These are phyloP conservation scores for Phytophthora hibernalis DNA, from an alignment of 352 stramenopile species.

Conservation along the genomic window DNA sequence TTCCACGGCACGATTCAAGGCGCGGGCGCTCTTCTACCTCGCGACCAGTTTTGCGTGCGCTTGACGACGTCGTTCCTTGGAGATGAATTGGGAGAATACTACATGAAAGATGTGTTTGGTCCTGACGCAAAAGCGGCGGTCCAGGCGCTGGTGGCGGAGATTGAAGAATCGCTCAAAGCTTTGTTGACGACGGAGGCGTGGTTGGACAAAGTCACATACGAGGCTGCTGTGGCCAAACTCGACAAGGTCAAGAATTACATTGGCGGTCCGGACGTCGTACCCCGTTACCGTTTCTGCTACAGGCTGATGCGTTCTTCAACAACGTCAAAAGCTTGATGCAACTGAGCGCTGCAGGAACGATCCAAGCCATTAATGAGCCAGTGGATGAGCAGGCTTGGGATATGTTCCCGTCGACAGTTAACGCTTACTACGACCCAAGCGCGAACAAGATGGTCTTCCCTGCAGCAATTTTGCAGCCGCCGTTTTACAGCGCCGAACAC, in stretches of 20 bases:
- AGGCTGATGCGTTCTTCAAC: slow-evolving; percentile 58
- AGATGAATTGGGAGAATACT: slow-evolving; percentile 90
- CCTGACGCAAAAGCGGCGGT: slow-evolving; percentile 74
- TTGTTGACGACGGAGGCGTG: slow-evolving; percentile 86
- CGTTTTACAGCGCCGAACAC: slow-evolving; percentile 74
- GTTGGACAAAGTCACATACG: slow-evolving; percentile 87
- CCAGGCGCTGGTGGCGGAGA: slow-evolving; percentile 84
- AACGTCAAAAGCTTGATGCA: slow-evolving; percentile 59
- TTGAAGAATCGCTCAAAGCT: slow-evolving; percentile 83
- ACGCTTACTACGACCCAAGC: slow-evolving; percentile 82
- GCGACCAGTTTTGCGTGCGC: slow-evolving; percentile 66
- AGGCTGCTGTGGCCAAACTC: slow-evolving; percentile 90
- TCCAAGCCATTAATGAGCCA: slow-evolving; percentile 49
- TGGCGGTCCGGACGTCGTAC: slow-evolving; percentile 55
- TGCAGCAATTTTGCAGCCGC: slow-evolving; percentile 92
- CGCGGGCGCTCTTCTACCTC: slow-evolving; percentile 32
- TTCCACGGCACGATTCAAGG: slow-evolving; percentile 58
- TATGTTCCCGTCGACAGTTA: slow-evolving; percentile 94
- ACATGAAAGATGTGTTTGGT: slow-evolving; percentile 91
- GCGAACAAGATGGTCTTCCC: slow-evolving; percentile 94
- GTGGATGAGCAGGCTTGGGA: slow-evolving; percentile 72
- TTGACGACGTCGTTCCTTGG: slow-evolving; percentile 85
- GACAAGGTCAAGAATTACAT: slow-evolving; percentile 85
- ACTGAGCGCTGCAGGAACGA: slow-evolving; percentile 32
- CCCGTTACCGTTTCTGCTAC: slow-evolving; percentile 62